Evolutionary conservation across 345 rosid genomes (phyloP), one percentile per base, ranked within the genome.

Genomic region (Syzygium aromaticum): DNA sequence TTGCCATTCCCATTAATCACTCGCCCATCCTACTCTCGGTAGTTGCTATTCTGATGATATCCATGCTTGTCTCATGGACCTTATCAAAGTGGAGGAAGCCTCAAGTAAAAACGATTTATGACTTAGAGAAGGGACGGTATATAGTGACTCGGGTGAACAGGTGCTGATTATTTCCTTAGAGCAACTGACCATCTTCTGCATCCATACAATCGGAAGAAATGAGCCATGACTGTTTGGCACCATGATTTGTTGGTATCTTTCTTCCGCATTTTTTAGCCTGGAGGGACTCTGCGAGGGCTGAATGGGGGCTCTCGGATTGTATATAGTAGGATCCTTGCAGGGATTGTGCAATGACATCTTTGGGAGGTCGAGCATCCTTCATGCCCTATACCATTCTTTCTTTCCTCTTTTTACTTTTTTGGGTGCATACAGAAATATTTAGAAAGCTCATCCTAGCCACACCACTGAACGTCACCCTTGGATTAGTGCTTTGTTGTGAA

Each of bases 121-220:
- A 96, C 91, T 93, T 96, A 80, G 98, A 98, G 93, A 98, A 96
- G 92, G 99, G 98, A 85, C 90, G 99, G 86, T 97, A 96, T 89
- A 94, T 92, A 89, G 89, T 95, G 43, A 96, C 96, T 54, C 94
- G 96, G 64, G 89, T 94, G 84, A 92, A 88, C 90, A 93, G 94
- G 91, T 91, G 93, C 87, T 88, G 86, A 63, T 77, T 85, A n/a
- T 86, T 54, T 86, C 51, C 49, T 33, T 33, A 33, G 46, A 33
- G 80, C 46, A 67, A 67, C 80, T 33, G 33, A 67, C 46, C 25
- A 73, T 33, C 80, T 73, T 73, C 80, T 33, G 80, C 2, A 73
- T 73, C 80, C 22, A 33, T 73, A 33, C 46, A 73, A 22, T 73
- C 3, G 80, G 80, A 73, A 73, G 80, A 73, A 73, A 73, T 19